Evolutionary conservation across 2,329 filamentous ascomycete species (phyloP).

Genomic region (Zalaria obscura): DNA sequence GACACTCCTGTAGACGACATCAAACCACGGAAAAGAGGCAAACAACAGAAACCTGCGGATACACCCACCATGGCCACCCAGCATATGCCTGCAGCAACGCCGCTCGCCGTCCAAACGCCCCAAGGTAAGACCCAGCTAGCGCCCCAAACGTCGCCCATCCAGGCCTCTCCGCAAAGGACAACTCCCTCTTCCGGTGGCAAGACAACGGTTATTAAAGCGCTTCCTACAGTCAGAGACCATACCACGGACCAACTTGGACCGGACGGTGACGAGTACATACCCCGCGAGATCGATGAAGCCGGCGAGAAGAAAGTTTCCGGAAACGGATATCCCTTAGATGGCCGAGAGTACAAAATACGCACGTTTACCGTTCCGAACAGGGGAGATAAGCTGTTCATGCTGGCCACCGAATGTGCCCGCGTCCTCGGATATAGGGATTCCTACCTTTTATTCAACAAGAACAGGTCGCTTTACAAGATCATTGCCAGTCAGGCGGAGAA

Average conservation of each 20-base stretch:
- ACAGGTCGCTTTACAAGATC: conserved; percentile 91
- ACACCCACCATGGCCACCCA: conserved; percentile 41
- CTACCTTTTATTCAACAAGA: conserved; percentile 98
- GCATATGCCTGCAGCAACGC: conserved; percentile 35
- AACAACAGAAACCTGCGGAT: conserved; percentile 45
- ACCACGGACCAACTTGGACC: conserved; percentile 88
- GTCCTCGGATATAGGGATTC: conserved; percentile 91
- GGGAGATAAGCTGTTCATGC: conserved; percentile 93
- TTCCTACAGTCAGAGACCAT: conserved; percentile 91
- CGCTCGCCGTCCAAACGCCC: conserved; percentile 35
- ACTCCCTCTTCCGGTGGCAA: conserved; percentile 55
- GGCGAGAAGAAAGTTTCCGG: conserved; percentile 87
- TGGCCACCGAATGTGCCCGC: conserved; percentile 91
- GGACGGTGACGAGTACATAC: conserved; percentile 86
- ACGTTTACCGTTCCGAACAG: conserved; percentile 87
- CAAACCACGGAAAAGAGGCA: conserved; percentile 43
- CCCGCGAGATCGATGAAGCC: conserved; percentile 80
- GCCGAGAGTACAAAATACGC: conserved; percentile 78
- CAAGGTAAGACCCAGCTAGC: conserved; percentile 36
- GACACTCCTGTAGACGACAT: conserved; percentile 23
- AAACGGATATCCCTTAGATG: conserved; percentile 69
- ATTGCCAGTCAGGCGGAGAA: conserved; percentile 94
- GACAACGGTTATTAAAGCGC: conserved; percentile 67
- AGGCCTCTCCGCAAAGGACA: conserved; percentile 55
- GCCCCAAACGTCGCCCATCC: conserved; percentile 40